These are phyloP conservation scores for Starmerella vaccinii DNA, from an alignment of 805 yeast species.

Conservation along the genomic window DNA sequence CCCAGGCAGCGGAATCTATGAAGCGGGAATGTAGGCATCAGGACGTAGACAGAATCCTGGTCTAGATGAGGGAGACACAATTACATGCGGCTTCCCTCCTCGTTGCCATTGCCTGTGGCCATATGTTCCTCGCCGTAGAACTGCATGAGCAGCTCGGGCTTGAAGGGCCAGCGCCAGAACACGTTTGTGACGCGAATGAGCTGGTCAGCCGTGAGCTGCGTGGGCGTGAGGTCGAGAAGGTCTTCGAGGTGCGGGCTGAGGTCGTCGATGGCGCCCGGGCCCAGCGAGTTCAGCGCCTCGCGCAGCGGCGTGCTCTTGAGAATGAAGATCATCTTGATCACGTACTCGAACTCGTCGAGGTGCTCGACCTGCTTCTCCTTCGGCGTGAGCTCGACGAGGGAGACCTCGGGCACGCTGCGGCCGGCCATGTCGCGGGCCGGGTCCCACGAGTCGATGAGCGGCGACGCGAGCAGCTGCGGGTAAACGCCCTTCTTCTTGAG, in stretches of 20 bases:
- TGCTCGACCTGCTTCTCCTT: slow-evolving; percentile 36
- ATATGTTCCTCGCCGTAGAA: slow-evolving; percentile 32
- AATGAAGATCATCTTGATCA: slow-evolving; percentile 51
- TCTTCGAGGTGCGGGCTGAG: slow-evolving; percentile 31
- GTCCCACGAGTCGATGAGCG: slow-evolving; percentile 11
- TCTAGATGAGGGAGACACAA: too few species aligned
- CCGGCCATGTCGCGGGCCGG: slow-evolving; percentile 19
- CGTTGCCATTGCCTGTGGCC: neutral
- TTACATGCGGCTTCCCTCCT: slow-evolving; percentile 1
- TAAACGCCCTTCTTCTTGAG: slow-evolving; percentile 6
- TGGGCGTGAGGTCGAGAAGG: slow-evolving; percentile 38
- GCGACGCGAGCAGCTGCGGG: slow-evolving; percentile 16
- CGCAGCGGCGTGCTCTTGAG: slow-evolving; percentile 37
- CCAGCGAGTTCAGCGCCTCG: slow-evolving; percentile 46
- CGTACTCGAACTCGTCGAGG: slow-evolving; percentile 54
- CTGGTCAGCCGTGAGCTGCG: slow-evolving; percentile 47
- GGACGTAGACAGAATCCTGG: too few species aligned
- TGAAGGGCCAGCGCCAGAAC: slow-evolving; percentile 76
- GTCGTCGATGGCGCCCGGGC: slow-evolving; percentile 62
- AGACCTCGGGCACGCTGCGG: slow-evolving; percentile 28
- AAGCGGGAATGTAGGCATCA: too few species aligned
- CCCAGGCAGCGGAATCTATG: too few species aligned
- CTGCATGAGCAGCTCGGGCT: slow-evolving; percentile 46
- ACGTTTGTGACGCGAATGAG: slow-evolving; percentile 40
- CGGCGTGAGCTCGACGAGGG: slow-evolving; percentile 49